Base-by-base conservation (phyloP, 768 basidiomycete genomes). In the Cantharellus cinnabarinus region DNA sequence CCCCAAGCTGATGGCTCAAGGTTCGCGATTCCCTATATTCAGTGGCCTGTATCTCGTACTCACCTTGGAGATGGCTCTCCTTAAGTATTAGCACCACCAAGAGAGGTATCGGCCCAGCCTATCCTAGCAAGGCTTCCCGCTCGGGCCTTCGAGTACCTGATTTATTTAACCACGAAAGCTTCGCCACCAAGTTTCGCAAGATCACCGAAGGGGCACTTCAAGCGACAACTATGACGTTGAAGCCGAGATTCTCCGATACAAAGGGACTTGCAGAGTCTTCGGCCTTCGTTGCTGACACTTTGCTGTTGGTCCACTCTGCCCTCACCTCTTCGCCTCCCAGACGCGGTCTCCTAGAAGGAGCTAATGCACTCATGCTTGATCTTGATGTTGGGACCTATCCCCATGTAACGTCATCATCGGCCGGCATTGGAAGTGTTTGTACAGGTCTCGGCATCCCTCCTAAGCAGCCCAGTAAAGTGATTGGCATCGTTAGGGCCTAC, bases 151-250 rank as follows among this genome's bases (percentile, higher is more conserved):
- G 95, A 56, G 82, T 99, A 1, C 95, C 98, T 72, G 94, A 99
- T 71, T 78, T 99, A 50, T 95, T 94, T 71, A 88, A 93, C 68
- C 78, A 78, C 63, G 77, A 79, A 2, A 78, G 76, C 2, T 99
- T 99, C 71, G 85, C 89, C 3, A 71, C 76, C 58, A 97, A 95
- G 71, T 99, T 99, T 76, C 77, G 95, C 63, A 91, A 80, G 68
- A 76, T 98, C 61, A 94, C 98, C 29, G 95, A 99, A 69, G 90
- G 93, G 2, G 77, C 77, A 94, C 10, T 95, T 93, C 75, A 98
- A 99, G 73, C 85, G 95, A 52, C 98, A 93, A 98, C 67, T 98
- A 98, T 68, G 95, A 98, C 68, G 98, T 94, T 5, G 94, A 98
- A 67, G 89, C 80, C 38, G 95, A 99, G 72, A 98, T 99, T 57